Evolutionary conservation across 2,329 filamentous ascomycete species (phyloP).

Genomic region (Curvularia lunata): DNA sequence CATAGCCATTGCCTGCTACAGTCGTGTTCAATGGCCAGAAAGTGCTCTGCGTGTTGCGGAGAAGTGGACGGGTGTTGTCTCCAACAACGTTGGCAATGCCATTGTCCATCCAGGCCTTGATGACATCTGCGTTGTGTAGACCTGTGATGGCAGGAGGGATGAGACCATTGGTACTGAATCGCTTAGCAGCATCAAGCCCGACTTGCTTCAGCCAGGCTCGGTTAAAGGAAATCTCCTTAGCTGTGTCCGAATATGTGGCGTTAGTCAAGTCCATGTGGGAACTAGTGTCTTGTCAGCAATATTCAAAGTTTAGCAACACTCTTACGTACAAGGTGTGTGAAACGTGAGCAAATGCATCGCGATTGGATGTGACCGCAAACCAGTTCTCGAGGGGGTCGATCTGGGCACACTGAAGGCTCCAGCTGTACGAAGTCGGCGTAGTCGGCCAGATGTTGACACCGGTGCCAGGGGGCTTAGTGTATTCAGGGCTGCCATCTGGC

Average conservation of each 20-base stretch:
- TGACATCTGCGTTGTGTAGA: slow-evolving; percentile 68
- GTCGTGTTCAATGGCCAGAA: slow-evolving; percentile 65
- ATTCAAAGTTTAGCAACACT: background rate
- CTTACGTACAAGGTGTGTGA: slow-evolving; percentile 63
- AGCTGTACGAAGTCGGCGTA: slow-evolving; percentile 55
- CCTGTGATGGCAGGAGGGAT: slow-evolving; percentile 70
- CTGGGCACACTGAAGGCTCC: slow-evolving; percentile 58
- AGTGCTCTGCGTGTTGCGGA: slow-evolving; percentile 59
- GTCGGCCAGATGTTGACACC: slow-evolving; percentile 50
- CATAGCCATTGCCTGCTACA: slow-evolving; percentile 60
- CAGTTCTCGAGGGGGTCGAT: slow-evolving; percentile 61
- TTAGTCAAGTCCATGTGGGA: slow-evolving; percentile 66
- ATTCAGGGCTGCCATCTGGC: slow-evolving; percentile 53
- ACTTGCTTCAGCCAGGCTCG: slow-evolving; percentile 63
- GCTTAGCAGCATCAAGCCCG: slow-evolving; percentile 55
- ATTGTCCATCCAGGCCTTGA: slow-evolving; percentile 64
- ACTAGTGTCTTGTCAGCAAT: slow-evolving; percentile 24
- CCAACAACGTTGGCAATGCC: slow-evolving; percentile 67
- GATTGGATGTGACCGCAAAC: slow-evolving; percentile 59
- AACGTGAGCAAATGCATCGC: slow-evolving; percentile 63
- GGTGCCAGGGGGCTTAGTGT: slow-evolving; percentile 52
- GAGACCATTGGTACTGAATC: slow-evolving; percentile 62
- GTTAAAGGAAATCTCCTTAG: slow-evolving; percentile 66
- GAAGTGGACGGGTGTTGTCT: slow-evolving; percentile 64
- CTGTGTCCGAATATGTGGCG: slow-evolving; percentile 63